Conservation (phyloP, 768 basidiomycete species). For the Guyanaporus albipodus region DNA sequence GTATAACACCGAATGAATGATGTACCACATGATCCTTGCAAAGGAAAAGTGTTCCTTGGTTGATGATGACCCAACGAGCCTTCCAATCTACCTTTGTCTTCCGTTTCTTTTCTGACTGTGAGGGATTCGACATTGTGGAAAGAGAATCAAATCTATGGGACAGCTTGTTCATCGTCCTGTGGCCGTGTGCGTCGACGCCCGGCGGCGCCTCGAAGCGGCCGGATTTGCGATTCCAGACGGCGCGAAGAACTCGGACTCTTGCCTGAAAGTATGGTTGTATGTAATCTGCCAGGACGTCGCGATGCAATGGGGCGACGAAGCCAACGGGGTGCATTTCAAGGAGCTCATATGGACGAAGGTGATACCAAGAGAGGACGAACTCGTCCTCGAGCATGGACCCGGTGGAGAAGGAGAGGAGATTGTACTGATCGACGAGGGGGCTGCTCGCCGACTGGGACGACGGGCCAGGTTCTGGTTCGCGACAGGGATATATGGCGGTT, state of each 20-base stretch:
- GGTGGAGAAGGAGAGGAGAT: conserved; percentile 62
- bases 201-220: conserved; percentile 29
- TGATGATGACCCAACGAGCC: conserved; percentile 58
- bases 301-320: conserved; percentile 41
- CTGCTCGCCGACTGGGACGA: conserved; percentile 10
- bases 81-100: conserved; percentile 56
- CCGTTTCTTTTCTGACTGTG: conserved; percentile 20
- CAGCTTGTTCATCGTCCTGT: conserved; percentile 17
- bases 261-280: conserved; percentile 58
- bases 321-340: conserved; percentile 59
- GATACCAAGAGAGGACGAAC: conserved; percentile 52
- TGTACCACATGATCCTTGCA: conserved; percentile 50
- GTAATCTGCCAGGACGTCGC: conserved; percentile 40
- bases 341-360: conserved; percentile 58
- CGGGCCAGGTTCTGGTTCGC: conserved; percentile 5
- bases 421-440: conserved; percentile 37
- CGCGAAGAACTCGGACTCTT: conserved; percentile 48
- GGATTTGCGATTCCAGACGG: conserved; percentile 33
- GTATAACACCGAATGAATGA: conserved; percentile 16
- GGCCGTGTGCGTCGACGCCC: neutral
- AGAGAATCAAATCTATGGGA: conserved; percentile 4
- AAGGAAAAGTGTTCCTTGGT: conserved; percentile 51
- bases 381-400: conserved; percentile 71
- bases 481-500: conserved; percentile 6
- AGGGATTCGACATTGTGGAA: conserved; percentile 5